Percentiles rank a stretch among this genome's conserved stretches.
phyloP scores from a whole-genome alignment of 1,139 yeast genomes.

The Yamadazyma atmosphaerica region DNA sequence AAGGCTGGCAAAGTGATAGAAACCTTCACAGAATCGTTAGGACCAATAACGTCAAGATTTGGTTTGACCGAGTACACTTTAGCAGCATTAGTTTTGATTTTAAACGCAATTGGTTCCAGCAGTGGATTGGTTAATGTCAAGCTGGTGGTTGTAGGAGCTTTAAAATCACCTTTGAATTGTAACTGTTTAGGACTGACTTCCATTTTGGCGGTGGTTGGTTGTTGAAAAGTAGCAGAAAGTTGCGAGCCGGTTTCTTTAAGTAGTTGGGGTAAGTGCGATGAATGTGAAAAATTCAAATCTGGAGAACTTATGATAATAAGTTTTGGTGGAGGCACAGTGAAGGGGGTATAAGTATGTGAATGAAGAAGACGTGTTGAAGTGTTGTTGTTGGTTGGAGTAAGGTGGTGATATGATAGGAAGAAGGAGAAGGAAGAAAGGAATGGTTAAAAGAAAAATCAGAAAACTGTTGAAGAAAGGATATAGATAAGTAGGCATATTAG shows the following conservation, averaged over 20 bases:
- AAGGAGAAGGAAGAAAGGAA: too few species aligned
- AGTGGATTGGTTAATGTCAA: constrained; percentile 12
- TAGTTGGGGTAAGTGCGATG: constrained; percentile 2
- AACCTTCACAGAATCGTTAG: constrained; percentile 12
- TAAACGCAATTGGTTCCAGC: constrained; percentile 14
- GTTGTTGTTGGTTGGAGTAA: not conserved
- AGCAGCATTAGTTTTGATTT: constrained; percentile 19
- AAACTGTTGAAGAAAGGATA: too few species aligned
- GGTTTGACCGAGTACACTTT: constrained; percentile 20
- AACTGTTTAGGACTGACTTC: constrained; percentile 12
- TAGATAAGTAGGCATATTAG: too few species aligned
- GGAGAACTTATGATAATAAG: constrained; percentile 3
- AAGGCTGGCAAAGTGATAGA: constrained; percentile 17
- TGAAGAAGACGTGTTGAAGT: not conserved
- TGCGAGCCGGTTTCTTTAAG: not conserved
- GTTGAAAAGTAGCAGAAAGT: too few species aligned
- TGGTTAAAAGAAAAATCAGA: too few species aligned
- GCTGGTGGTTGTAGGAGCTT: constrained; percentile 13
- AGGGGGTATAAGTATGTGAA: not conserved
- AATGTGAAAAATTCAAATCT: constrained; percentile 3
- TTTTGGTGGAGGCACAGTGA: not conserved
- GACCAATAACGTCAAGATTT: constrained; percentile 13
- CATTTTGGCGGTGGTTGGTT: too few species aligned
- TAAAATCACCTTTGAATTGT: constrained; percentile 17
- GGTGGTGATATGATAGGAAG: too few species aligned